phyloP scores from a whole-genome alignment of 805 yeast species.

The Candida pseudoglaebosa region DNA sequence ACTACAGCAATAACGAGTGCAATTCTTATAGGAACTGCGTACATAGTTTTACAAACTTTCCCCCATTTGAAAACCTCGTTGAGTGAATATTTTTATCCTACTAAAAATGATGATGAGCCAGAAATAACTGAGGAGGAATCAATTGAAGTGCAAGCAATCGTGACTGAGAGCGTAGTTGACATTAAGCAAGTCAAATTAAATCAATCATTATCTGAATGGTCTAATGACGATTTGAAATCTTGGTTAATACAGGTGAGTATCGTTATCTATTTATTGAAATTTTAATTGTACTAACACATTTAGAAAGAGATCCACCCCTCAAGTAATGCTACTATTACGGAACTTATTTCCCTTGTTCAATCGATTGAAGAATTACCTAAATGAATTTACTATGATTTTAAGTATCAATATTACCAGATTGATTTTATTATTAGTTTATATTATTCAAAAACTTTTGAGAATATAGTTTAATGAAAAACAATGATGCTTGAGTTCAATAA shows the following conservation, averaged over 20 bases:
- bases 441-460: background rate
- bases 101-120: conserved; percentile 14
- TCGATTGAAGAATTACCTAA: conserved; percentile 31
- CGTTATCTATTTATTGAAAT: background rate
- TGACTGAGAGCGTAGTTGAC: conserved; percentile 25
- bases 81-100: conserved; percentile 16
- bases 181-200: conserved; percentile 19
- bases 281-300: conserved; percentile 16
- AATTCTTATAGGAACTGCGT: conserved; percentile 39
- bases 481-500: too few species aligned
- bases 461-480: background rate
- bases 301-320: conserved; percentile 47
- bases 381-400: conserved; percentile 16
- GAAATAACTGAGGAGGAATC: conserved; percentile 10
- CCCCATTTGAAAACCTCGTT: conserved; percentile 43
- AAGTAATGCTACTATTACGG: conserved; percentile 41
- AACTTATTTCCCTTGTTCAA: conserved; percentile 45
- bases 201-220: conserved; percentile 23
- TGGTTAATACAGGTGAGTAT: conserved; percentile 39
- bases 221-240: conserved; percentile 31
- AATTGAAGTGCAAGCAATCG: conserved; percentile 6
- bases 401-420: conserved; percentile 17
- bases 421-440: conserved; percentile 6
- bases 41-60: conserved; percentile 41
- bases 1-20: conserved; percentile 34